These are phyloP conservation scores for Arthroderma sp. DNA, from an alignment of 2,329 filamentous ascomycete species.

Conservation along the genomic window DNA sequence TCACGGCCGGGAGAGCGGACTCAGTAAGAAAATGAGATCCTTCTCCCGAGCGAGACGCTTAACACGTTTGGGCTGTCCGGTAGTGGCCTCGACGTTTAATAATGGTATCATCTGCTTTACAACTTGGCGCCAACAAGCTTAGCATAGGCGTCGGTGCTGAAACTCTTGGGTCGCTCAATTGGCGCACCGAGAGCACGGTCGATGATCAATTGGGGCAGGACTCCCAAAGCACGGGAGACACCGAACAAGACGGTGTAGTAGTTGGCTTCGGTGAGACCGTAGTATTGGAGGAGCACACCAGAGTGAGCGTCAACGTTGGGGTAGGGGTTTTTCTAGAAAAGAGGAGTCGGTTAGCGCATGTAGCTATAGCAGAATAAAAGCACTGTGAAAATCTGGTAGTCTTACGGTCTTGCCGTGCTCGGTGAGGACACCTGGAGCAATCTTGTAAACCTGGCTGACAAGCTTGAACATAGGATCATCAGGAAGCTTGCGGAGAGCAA, in stretches of 20 bases:
- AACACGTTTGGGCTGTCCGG: too few relatives aligned
- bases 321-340: conserved; percentile 79
- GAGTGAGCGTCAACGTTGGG: conserved; percentile 99
- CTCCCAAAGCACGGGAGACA: conserved; percentile 94
- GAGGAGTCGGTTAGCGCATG: not conserved
- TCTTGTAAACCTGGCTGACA: conserved; percentile 99
- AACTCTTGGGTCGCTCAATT: conserved; percentile 97
- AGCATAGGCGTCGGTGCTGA: conserved; percentile 93
- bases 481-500: conserved; percentile 84
- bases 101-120: conserved; percentile 39
- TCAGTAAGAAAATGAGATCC: too few relatives aligned
- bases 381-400: conserved; percentile 1
- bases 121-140: conserved; percentile 84
- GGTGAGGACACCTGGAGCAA: conserved; percentile 89
- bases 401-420: conserved; percentile 75
- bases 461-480: conserved; percentile 99
- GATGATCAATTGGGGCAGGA: conserved; percentile 98
- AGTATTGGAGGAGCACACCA: conserved; percentile 98
- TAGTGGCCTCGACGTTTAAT: too few relatives aligned
- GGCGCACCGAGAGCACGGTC: conserved; percentile 93
- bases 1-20: too few relatives aligned
- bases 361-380: conserved; percentile 1
- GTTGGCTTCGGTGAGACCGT: conserved; percentile 95
- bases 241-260: conserved; percentile 99
- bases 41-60: too few relatives aligned